Evolutionary conservation across 768 basidiomycete genomes (phyloP).

Genomic region (Suillus placidus): DNA sequence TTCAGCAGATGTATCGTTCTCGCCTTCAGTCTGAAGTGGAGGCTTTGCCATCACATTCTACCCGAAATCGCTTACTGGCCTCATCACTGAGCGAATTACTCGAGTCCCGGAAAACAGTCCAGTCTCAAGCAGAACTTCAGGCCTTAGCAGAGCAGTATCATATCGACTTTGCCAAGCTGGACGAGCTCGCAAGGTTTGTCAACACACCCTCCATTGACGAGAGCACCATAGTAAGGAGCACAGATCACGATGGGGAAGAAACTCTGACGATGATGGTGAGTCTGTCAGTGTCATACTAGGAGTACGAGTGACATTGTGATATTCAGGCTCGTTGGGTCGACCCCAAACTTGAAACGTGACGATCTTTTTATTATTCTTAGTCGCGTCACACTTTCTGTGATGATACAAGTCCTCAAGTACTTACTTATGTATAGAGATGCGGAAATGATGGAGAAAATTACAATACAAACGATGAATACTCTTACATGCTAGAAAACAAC

Average conservation of each 20-base stretch:
- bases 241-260: constrained; percentile 61
- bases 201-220: constrained; percentile 65
- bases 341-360: constrained; percentile 14
- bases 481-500: constrained; percentile 60
- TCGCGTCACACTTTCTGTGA: background rate
- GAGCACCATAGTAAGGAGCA: constrained; percentile 43
- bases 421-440: constrained; percentile 14
- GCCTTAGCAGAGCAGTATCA: constrained; percentile 56
- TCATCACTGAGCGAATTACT: constrained; percentile 57
- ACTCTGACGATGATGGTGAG: constrained; percentile 52
- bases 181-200: constrained; percentile 56
- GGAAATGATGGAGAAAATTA: constrained; percentile 3
- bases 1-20: constrained; percentile 53
- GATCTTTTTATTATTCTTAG: background rate
- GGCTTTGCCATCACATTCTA: constrained; percentile 42
- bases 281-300: background rate
- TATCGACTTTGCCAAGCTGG: constrained; percentile 55
- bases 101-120: constrained; percentile 59
- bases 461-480: constrained; percentile 12
- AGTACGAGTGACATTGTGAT: background rate
- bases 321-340: constrained; percentile 33
- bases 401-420: constrained; percentile 12
- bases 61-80: constrained; percentile 59
- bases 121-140: constrained; percentile 45
- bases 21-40: constrained; percentile 59